Base-by-base conservation (phyloP, 2,329 filamentous ascomycete species). In the Beauveria varroae region DNA sequence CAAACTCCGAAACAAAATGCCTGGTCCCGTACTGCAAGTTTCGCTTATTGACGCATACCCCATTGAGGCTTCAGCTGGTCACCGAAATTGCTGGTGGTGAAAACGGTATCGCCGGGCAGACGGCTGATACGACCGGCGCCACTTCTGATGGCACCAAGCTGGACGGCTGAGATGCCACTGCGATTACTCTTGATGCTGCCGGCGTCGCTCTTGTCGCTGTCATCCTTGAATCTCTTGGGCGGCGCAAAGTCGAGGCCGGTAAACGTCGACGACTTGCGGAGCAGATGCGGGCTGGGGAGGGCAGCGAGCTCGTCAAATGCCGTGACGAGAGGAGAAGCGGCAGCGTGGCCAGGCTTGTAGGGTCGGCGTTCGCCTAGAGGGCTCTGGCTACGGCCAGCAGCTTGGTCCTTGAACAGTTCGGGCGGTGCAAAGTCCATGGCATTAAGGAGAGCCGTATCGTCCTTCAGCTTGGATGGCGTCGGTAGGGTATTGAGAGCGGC, bases 351-450 rank as follows among this genome's bases (percentile, higher is more conserved):
- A n/a, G 89, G 86, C 61, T 86, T 87, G 77, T 91, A 99, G 1
- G 91, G 86, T 40, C 86, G 75, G 65, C 85, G 79, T 71, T 87
- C 85, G 56, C 85, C 84, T 6, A 83, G 72, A 12, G 85, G 85
- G 68, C 85, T 87, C 68, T 87, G 84, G 7, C 84, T 82, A 47
- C 85, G 80, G 51, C 93, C 93, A 58, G 84, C 82, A 64, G 83
- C 85, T 63, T 87, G 84, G 41, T 93, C 90, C 65, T 78, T 80
- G 70, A 86, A 81, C 20, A 75, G 81, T 24, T 83, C 79, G 1
- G 90, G 91, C 26, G 95, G 95, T 0, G 95, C 95, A 74, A 96
- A 98, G 67, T 97, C 93, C 62, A 88, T 83, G 0, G 91, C 81
- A 56, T 77, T 77, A 66, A 86, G 68, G 76, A 89, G 73, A 51